Evolutionary conservation across 768 basidiomycete species (phyloP), one percentile per base, ranked within the genome.

Genomic region (Tremella mesenterica): DNA sequence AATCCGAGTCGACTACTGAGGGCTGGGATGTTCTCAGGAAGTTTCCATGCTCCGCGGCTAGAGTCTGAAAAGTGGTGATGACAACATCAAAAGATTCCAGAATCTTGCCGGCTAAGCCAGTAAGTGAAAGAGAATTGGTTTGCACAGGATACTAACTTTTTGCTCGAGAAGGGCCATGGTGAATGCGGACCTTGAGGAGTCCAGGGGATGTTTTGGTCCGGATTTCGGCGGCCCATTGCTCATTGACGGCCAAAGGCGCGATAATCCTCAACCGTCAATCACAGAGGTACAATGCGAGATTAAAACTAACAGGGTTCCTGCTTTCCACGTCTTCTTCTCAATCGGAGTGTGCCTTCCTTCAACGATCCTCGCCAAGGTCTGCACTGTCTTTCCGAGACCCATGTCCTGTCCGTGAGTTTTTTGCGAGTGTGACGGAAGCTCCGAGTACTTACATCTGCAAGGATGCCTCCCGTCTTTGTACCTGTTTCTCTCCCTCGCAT

Each of bases 21-120:
- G 54, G 56, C 77, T 80, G 14, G 69, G 63, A 60, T 76, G 72
- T 41, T 36, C 53, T 81, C 62, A 58, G 53, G 18, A 51, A 55
- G 12, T 83, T 83, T 13, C 77, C 80, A 61, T 85, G 81, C 68
- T 96, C 93, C 2, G 85, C 86, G 13, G 85, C 80, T 36, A 92
- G 79, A 3, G 83, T 86, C 41, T 84, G 80, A 65, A 95, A 96
- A 0, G 91, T 89, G 0, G 92, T 95, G 44, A 96, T 75, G 52
- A 74, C 67, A 1, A 75, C 72, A 39, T 77, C 75, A 59, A 61
- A 76, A 5, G 64, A 58, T 39, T 72, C 63, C 1, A 77, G 63
- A 29, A 62, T 64, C 31, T 61, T 56, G 4, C 56, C 64, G 18
- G 38, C 38, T 14, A 41, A 18, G 38, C 4, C 14, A 8, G n/a